Evolutionary conservation across 139 green algal genomes (phyloP).

Genomic region (Dunaliella primolecta): DNA sequence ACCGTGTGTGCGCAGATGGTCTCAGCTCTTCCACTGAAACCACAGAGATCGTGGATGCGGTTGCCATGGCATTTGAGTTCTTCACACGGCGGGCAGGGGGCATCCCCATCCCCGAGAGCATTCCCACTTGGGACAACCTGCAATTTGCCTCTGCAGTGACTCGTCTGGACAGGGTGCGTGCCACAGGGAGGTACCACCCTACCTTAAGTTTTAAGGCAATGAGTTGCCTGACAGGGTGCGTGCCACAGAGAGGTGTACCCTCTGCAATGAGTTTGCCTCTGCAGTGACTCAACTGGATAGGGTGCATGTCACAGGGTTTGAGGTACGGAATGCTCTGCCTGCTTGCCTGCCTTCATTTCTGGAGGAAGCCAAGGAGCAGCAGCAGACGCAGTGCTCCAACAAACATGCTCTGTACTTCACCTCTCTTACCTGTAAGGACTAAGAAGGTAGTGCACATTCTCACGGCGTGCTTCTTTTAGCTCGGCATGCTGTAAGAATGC

Average conservation of each 20-base stretch:
- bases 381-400: too few species aligned
- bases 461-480: too few species aligned
- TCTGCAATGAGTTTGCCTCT: neutral
- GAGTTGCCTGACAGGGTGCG: neutral
- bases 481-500: neutral
- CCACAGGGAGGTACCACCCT: conserved; percentile 21
- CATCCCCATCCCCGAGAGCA: conserved; percentile 75
- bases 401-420: too few species aligned
- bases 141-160: conserved; percentile 70
- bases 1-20: neutral
- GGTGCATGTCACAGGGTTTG: neutral
- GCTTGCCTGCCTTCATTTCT: neutral
- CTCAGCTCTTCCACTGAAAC: conserved; percentile 4
- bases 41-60: conserved; percentile 32
- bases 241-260: neutral
- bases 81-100: conserved; percentile 56
- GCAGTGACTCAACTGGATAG: neutral
- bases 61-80: conserved; percentile 69
- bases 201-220: neutral
- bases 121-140: conserved; percentile 80
- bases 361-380: too few species aligned
- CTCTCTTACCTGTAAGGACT: too few species aligned
- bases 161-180: conserved; percentile 72
- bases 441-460: neutral
- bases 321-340: neutral